Evolutionary conservation across 108 stramenopile genomes (phyloP).

Genomic region (Fistulifera pelliculosa): DNA sequence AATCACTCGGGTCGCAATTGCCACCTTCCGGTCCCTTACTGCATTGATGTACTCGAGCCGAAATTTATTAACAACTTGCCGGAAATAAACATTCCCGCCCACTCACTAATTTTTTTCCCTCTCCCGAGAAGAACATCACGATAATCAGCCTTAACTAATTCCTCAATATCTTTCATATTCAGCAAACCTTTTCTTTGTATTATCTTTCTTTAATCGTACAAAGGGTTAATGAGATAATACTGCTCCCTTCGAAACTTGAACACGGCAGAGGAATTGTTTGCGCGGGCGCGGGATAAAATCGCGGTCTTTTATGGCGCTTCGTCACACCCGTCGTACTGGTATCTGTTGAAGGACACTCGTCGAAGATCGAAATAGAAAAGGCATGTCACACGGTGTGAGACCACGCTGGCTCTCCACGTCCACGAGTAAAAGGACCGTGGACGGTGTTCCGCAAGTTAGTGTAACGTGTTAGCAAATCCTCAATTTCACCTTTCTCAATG

Average conservation of each 20-base stretch:
- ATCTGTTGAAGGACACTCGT: too few relatives aligned
- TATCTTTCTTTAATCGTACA: too few relatives aligned
- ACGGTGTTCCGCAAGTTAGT: too few relatives aligned
- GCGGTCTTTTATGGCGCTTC: neutral
- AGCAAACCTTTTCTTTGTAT: too few relatives aligned
- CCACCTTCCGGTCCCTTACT: conserved; percentile 8
- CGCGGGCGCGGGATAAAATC: neutral
- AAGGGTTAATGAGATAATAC: too few relatives aligned
- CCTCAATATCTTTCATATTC: neutral
- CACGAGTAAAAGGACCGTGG: too few relatives aligned
- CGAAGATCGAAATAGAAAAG: too few relatives aligned
- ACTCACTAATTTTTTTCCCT: conserved; percentile 42
- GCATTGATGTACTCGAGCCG: conserved; percentile 8
- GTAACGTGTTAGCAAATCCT: too few relatives aligned
- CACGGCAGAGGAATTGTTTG: neutral
- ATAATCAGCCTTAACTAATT: neutral
- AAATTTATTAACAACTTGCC: neutral
- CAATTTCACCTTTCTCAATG: too few relatives aligned
- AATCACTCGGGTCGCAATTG: conserved; percentile 22
- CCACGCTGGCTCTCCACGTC: too few relatives aligned
- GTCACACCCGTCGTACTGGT: too few relatives aligned
- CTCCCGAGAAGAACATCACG: conserved; percentile 59
- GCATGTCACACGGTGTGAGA: too few relatives aligned
- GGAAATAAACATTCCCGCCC: conserved; percentile 23
- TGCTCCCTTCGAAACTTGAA: neutral